Evolutionary conservation across 768 basidiomycete genomes (phyloP), one percentile per base, ranked within the genome.

Genomic region (Chalciporus sphaerocephalus): DNA sequence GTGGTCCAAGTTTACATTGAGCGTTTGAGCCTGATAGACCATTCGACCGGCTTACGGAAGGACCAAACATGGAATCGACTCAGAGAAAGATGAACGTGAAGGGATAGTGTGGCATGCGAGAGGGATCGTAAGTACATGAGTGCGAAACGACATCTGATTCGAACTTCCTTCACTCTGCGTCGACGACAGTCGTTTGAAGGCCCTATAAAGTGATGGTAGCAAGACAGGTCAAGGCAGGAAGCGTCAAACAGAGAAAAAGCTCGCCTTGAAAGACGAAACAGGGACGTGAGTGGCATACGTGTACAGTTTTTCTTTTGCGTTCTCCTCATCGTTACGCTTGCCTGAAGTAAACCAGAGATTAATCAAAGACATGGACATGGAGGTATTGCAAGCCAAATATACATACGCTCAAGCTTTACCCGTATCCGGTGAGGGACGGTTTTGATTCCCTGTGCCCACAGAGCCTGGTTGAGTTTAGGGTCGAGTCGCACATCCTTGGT

Each of bases 271-370:
- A 36, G 83, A 71, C 7, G 69, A 60, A 36, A 91, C 89, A 37
- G 81, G 75, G 45, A 96, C 84, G 64, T 88, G 79, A 48, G 80
- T 80, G 53, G 89, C 93, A 66, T 92, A 91, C 23, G 90, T 94
- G 78, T 74, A 97, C 46, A 96, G 85, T 75, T 94, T 96, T 79
- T 95, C 94, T 75, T 94, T 96, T 48, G 96, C 95, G 60, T 85
- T 87, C 77, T 99, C 95, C 59, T 97, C 94, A 71, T 99, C 95
- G 69, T 98, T 98, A 62, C 96, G 89, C 76, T 94, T 95, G 61
- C 95, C 89, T 93, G 58, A 25, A 13, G 50, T 23, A 12, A 17
- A 12, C 6, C 21, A 58, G 23, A 54, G 44, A 33, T 17, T 13
- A 34, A 4, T 5, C 1, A 25, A 32, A 8, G 1, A 22, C n/a